Evolutionary conservation across 371 early-diverging fungal species (phyloP), one percentile per base, ranked within the genome.

Genomic region (Mucor racemosus): DNA sequence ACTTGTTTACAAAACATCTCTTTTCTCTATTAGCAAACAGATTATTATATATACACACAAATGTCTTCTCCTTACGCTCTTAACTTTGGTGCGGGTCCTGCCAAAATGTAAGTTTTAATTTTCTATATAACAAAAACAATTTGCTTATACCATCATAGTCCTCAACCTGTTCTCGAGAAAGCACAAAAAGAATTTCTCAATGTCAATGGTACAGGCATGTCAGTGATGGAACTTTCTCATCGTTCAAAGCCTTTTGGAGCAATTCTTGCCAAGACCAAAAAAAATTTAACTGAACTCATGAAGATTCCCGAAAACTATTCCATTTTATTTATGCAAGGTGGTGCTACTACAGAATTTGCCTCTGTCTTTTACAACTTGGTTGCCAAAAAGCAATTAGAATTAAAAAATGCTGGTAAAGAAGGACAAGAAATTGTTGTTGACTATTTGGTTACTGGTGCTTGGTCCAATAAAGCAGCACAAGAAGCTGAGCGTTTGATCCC

Each of bases 21-120:
- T 38, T 38, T 38, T 11, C 38, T 26, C 26, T 26, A 26, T 3
- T 26, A n/a, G 26, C 38, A 3, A 11, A 9, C 4, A 11, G 38
- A 38, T 38, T 38, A 38, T 38, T 38, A 38, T 38, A 3, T 11
- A 11, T 9, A 38, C 1, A 50, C 1, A 50, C n/a, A 19, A 50
- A 50, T 50, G 50, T 21, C 50, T 21, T 53, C 68, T 50, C 41
- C 62, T 56, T 65, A 62, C 63, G 83, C 81, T 7, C 85, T 85
- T 76, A 95, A 96, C 86, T 97, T 94, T 84, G 93, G 94, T 38
- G 96, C 97, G 13, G 97, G 98, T 13, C 98, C 98, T 5, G 95
- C 95, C 46, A 88, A 91, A 62, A 90, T 98, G 84, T 84, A 81
- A 79, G 63, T 50, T 9, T 50, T 21, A 11, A 1, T 39, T 19